Conservation (phyloP, 2,329 filamentous ascomycete genomes). For the Sarocladiaceae sp. region DNA sequence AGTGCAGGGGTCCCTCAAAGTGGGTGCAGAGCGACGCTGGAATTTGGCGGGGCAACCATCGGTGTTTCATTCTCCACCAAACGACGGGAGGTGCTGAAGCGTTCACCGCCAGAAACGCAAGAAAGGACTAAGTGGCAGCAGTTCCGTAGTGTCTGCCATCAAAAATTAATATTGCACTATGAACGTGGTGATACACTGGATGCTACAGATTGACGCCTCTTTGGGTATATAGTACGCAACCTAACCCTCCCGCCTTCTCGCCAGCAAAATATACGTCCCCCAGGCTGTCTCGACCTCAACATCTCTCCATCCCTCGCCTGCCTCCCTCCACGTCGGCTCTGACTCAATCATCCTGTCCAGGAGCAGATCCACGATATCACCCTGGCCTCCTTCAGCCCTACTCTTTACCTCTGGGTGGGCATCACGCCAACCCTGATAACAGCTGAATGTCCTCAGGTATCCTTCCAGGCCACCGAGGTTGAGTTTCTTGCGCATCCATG, state of each 20-base stretch:
- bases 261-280: slow-evolving; percentile 55
- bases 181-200: no score
- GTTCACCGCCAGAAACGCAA: no score
- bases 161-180: no score
- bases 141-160: no score
- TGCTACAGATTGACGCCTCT: background rate
- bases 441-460: slow-evolving; percentile 57
- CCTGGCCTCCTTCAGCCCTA: slow-evolving; percentile 46
- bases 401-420: slow-evolving; percentile 43
- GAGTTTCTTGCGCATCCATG: slow-evolving; percentile 47
- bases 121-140: no score
- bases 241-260: slow-evolving; percentile 29
- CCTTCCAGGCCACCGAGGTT: slow-evolving; percentile 52
- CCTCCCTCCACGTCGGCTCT: slow-evolving; percentile 45
- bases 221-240: background rate
- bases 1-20: no score
- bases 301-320: slow-evolving; percentile 44
- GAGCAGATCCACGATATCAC: slow-evolving; percentile 57
- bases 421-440: slow-evolving; percentile 52
- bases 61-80: slow-evolving; percentile 4
- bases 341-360: slow-evolving; percentile 50
- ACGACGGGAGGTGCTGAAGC: no score
- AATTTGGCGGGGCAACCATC: slow-evolving; percentile 7
- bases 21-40: no score
- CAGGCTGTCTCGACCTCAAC: slow-evolving; percentile 52